These are phyloP conservation scores for Chaetomium cochliodes DNA, from an alignment of 495 filamentous ascomycete species.

Conservation along the genomic window DNA sequence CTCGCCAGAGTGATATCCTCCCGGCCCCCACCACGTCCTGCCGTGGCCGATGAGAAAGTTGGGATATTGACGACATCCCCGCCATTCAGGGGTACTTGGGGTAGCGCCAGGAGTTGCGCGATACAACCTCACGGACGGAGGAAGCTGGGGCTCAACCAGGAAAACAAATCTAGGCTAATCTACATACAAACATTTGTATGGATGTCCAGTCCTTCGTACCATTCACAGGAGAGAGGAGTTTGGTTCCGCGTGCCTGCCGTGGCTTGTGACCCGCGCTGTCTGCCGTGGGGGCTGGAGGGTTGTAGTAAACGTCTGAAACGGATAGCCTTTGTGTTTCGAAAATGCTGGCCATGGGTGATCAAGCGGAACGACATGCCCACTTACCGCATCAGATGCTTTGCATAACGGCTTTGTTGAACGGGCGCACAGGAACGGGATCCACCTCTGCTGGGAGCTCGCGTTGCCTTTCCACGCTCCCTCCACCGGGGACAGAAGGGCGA, in stretches of 20 bases:
- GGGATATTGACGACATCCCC: neutral
- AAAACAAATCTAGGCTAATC: slow-evolving; percentile 5
- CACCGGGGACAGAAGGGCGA: neutral
- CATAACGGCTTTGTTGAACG: neutral
- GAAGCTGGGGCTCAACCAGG: neutral
- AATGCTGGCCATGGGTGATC: slow-evolving; percentile 22
- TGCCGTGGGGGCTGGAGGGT: neutral
- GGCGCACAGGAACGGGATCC: neutral
- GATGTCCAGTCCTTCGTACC: too few relatives aligned
- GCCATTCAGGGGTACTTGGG: neutral
- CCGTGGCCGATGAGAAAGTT: neutral
- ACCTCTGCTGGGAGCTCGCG: neutral
- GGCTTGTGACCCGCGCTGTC: slow-evolving; percentile 4
- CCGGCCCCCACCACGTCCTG: neutral
- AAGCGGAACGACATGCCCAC: slow-evolving; percentile 5
- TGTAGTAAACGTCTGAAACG: slow-evolving; percentile 21
- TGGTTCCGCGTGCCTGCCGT: neutral
- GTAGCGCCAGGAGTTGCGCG: slow-evolving; percentile 17
- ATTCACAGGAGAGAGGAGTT: neutral
- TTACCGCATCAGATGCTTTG: slow-evolving; percentile 14
- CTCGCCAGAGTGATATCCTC: neutral
- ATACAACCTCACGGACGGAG: slow-evolving; percentile 13
- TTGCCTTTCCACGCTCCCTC: neutral
- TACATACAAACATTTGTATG: too few relatives aligned
- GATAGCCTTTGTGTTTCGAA: slow-evolving; percentile 24